Evolutionary conservation across 768 basidiomycete genomes (phyloP), one percentile per base, ranked within the genome.

Genomic region (Melanogaster broomeanus): DNA sequence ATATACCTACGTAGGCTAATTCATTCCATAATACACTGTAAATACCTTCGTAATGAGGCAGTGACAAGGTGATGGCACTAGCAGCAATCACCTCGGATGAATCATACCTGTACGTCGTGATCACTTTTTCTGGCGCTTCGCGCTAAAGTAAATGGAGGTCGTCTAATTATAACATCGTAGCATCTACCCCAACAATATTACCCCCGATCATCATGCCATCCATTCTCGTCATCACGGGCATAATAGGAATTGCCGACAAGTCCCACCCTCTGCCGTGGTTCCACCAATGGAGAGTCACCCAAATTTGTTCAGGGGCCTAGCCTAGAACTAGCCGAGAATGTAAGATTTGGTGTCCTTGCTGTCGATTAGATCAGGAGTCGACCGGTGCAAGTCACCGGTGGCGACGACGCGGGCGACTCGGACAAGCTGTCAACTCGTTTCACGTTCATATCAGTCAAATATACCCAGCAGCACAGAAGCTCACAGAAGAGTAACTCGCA

Each of bases 1-100:
- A 42, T 55, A 55, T 57, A 63, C 61, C 21, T 68, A 66, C 47
- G 62, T 58, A 62, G 42, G 61, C 56, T 67, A 67, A 62, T 67
- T 42, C 53, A 63, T 55, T 48, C 47, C 51, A 59, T 53, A 48
- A 51, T 63, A 49, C 27, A 44, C 45, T 38, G n/a, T n/a, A n/a
- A n/a, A n/a, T n/a, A n/a, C n/a, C n/a, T n/a, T n/a, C n/a, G n/a
- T n/a, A n/a, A n/a, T n/a, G n/a, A n/a, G n/a, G n/a, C n/a, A n/a
- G n/a, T n/a, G n/a, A n/a, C n/a, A n/a, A n/a, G n/a, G 25, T 27
- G 8, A 39, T 40, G 27, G 31, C 28, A 19, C n/a, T 25, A 16
- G 22, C 21, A 38, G 40, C 55, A 66, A 61, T 70, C 63, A 68
- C 56, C 38, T 68, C 66, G 66, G 68, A 54, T 45, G 42, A 43